Percentiles rank a stretch among this genome's conserved stretches.
phyloP scores from a whole-genome alignment of 352 stramenopile species.

The Globisporangium alternatum region DNA sequence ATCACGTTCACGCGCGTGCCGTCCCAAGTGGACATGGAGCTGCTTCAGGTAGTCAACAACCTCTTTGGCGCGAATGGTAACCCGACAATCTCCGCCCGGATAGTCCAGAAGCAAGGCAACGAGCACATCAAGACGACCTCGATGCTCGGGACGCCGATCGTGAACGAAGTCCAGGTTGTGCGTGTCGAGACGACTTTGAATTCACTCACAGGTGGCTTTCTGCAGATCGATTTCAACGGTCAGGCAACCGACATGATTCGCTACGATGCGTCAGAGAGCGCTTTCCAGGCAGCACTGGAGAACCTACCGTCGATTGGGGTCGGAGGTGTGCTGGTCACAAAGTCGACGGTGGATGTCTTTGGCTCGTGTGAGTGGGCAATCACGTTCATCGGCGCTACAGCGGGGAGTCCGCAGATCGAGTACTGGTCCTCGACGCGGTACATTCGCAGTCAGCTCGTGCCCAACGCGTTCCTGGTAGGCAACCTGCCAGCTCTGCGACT shows the following conservation, averaged over 20 bases:
- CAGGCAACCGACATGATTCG: conserved; percentile 56
- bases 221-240: conserved; percentile 69
- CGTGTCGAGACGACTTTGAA: conserved; percentile 37
- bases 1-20: conserved; percentile 62
- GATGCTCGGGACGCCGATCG: conserved; percentile 44
- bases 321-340: conserved; percentile 41
- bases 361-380: conserved; percentile 48
- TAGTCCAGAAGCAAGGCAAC: conserved; percentile 33
- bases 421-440: conserved; percentile 72
- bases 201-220: conserved; percentile 40
- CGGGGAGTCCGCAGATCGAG: conserved; percentile 46
- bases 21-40: conserved; percentile 28
- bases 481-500: conserved; percentile 37
- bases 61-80: conserved; percentile 54
- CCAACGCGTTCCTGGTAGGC: conserved; percentile 48
- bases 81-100: conserved; percentile 25
- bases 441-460: conserved; percentile 36
- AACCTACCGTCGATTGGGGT: conserved; percentile 46
- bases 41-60: conserved; percentile 55
- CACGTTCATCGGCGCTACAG: conserved; percentile 48
- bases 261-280: conserved; percentile 56
- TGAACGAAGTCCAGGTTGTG: conserved; percentile 75
- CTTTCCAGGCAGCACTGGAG: conserved; percentile 60
- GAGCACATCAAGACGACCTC: conserved; percentile 76
- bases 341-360: conserved; percentile 26